Conservation (phyloP, 2,329 filamentous ascomycete genomes). For the Truncatella angustata region DNA sequence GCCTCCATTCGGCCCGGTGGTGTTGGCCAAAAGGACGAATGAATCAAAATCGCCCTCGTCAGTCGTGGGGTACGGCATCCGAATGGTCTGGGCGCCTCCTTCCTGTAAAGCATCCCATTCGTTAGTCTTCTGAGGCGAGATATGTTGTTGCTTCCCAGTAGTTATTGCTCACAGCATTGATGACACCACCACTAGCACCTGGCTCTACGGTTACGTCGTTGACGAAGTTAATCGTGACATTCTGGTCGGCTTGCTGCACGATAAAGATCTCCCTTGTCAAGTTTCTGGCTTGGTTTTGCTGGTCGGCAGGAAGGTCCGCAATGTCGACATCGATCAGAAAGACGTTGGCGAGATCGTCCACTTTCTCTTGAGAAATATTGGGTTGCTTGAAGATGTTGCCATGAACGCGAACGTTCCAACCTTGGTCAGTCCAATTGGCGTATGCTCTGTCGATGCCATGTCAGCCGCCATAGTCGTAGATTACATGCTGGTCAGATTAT, state of each 20-base stretch:
- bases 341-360: constrained; percentile 67
- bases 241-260: constrained; percentile 66
- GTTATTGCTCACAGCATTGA: constrained; percentile 32
- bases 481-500: background rate
- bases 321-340: constrained; percentile 68
- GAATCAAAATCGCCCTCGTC: constrained; percentile 69
- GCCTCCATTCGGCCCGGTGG: constrained; percentile 46
- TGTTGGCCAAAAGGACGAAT: constrained; percentile 63
- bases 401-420: constrained; percentile 75
- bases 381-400: constrained; percentile 82
- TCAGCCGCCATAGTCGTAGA: too few species aligned
- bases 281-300: constrained; percentile 70
- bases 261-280: constrained; percentile 71
- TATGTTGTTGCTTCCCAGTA: too few species aligned
- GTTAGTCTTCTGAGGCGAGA: background rate
- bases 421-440: constrained; percentile 75
- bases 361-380: constrained; percentile 60
- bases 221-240: constrained; percentile 61
- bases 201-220: constrained; percentile 45
- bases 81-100: constrained; percentile 62
- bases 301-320: constrained; percentile 51
- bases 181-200: constrained; percentile 52
- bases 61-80: constrained; percentile 65
- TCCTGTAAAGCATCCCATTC: constrained; percentile 25
- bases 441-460: constrained; percentile 42